These are phyloP conservation scores for Camellia lanceoleosa DNA, from an alignment of 148 eudicot genomes.

Conservation along the genomic window DNA sequence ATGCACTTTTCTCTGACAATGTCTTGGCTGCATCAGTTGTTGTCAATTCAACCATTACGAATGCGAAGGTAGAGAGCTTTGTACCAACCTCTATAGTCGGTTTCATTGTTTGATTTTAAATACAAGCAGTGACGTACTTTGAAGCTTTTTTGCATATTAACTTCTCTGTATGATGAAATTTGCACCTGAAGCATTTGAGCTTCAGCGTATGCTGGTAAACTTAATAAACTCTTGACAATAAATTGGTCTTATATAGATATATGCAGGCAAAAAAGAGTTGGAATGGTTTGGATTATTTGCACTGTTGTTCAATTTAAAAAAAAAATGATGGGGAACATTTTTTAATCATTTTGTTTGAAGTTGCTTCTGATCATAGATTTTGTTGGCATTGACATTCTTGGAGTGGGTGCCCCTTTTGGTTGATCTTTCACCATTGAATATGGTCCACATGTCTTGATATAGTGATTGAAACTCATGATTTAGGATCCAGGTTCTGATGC, in stretches of 20 bases:
- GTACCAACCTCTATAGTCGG: not conserved
- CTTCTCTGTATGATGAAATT: not conserved
- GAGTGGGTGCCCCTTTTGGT: too few relatives aligned
- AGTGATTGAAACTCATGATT: not conserved
- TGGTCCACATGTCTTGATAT: too few relatives aligned
- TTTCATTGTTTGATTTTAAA: conserved; percentile 1
- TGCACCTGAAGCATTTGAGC: not conserved
- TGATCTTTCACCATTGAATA: too few relatives aligned
- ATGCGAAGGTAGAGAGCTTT: conserved; percentile 60
- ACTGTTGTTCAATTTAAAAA: not conserved
- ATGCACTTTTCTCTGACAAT: conserved; percentile 86
- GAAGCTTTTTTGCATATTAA: not conserved
- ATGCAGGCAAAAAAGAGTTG: not conserved
- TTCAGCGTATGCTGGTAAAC: not conserved
- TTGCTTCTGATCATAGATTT: too few relatives aligned
- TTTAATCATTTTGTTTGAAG: too few relatives aligned
- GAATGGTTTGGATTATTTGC: not conserved
- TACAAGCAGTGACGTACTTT: not conserved
- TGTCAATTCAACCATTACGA: conserved; percentile 70
- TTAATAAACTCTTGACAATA: not conserved
- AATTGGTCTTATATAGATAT: not conserved
- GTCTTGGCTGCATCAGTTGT: conserved; percentile 85
- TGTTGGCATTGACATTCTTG: too few relatives aligned
- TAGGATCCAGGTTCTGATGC: not conserved
- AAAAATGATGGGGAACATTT: not conserved